Percentiles rank a stretch among this genome's conserved stretches.
These are phyloP conservation scores for Geotrichum histeridarum DNA, from an alignment of 1,139 yeast genomes.

Conservation along the genomic window DNA sequence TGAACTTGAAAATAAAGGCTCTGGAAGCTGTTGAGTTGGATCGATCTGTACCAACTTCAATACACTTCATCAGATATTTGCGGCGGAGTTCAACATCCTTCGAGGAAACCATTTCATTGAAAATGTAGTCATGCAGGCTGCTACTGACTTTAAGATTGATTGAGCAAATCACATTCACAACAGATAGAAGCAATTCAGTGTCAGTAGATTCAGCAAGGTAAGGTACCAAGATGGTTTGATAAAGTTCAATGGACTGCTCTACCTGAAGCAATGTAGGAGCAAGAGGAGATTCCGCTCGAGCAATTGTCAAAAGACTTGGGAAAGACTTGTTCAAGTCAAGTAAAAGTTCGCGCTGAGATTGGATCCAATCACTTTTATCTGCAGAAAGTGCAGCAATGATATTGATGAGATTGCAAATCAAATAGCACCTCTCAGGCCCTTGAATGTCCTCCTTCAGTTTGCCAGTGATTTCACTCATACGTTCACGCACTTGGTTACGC, in stretches of 20 bases:
- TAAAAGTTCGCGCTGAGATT: conserved; percentile 47
- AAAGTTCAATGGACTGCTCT: conserved; percentile 60
- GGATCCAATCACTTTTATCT: conserved; percentile 60
- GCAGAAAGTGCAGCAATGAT: conserved; percentile 51
- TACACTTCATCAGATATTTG: conserved; percentile 49
- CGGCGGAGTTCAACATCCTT: conserved; percentile 47
- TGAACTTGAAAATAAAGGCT: conserved; percentile 56
- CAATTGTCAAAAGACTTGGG: conserved; percentile 43
- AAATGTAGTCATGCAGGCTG: conserved; percentile 54
- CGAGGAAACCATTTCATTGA: conserved; percentile 52
- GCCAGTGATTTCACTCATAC: conserved; percentile 40
- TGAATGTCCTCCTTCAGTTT: conserved; percentile 8
- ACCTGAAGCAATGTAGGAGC: conserved; percentile 67
- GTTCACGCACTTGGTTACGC: conserved; percentile 50
- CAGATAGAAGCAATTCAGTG: conserved; percentile 42
- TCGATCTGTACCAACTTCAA: conserved; percentile 39
- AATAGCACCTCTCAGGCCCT: conserved; percentile 36
- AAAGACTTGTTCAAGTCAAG: conserved; percentile 44
- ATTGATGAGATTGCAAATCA: conserved; percentile 63
- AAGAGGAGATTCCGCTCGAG: conserved; percentile 46
- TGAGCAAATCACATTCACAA: conserved; percentile 47
- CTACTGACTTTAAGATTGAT: conserved; percentile 46
- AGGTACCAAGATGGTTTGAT: conserved; percentile 52
- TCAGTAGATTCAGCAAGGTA: conserved; percentile 43
- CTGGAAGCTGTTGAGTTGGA: conserved; percentile 46